phyloP scores from a whole-genome alignment of 768 basidiomycete species.

The Udeniomyces megalosporus region DNA sequence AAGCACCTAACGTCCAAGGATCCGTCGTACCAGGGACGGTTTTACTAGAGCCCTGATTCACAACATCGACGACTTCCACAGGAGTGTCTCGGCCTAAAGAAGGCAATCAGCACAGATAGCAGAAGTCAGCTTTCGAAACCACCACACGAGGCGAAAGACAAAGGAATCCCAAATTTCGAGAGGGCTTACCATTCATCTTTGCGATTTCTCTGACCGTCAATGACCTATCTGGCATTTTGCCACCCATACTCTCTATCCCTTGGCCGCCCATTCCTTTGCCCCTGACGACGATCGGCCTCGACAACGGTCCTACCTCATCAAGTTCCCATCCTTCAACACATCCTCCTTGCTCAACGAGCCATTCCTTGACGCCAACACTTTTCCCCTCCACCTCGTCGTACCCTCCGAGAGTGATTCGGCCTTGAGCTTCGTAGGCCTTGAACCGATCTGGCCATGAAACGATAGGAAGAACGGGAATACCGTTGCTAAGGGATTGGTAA shows the following conservation, averaged over 20 bases:
- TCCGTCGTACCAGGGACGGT: conserved; percentile 1
- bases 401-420: not conserved
- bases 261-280: not conserved
- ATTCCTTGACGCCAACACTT: not conserved
- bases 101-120: not conserved
- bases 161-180: not conserved
- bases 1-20: conserved; percentile 68
- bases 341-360: not conserved
- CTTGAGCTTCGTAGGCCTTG: not conserved
- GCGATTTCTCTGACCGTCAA: conserved; percentile 11
- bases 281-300: not conserved
- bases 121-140: not conserved
- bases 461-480: not conserved
- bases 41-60: conserved; percentile 1
- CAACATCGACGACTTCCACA: conserved; percentile 13
- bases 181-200: not conserved
- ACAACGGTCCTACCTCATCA: not conserved
- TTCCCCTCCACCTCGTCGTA: conserved; percentile 1
- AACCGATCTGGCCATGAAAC: conserved; percentile 1
- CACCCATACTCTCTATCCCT: not conserved
- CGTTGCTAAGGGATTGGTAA: not conserved
- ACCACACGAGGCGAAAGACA: not conserved
- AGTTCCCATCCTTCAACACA: not conserved
- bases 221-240: not conserved
- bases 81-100: not conserved